These are phyloP conservation scores for Forsythia viridissima DNA, from an alignment of 257 asterid species.

Conservation along the genomic window DNA sequence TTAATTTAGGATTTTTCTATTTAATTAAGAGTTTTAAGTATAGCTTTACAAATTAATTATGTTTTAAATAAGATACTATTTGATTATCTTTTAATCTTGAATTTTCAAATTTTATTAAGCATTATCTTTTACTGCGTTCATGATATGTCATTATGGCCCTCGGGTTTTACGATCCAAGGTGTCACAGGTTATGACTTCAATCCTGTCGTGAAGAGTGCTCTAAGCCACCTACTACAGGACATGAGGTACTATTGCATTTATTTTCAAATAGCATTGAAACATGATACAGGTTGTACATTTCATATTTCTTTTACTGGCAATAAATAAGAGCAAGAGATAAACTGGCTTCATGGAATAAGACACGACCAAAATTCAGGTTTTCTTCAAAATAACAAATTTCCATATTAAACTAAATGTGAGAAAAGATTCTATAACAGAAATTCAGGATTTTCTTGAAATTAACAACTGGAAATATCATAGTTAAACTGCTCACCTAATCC, in stretches of 20 bases:
- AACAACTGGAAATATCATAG: neutral
- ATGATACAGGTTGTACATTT: neutral
- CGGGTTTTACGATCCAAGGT: too few relatives aligned
- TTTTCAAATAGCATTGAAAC: neutral
- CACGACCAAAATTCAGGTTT: neutral
- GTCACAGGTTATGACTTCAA: neutral
- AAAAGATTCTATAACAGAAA: slow-evolving; percentile 14
- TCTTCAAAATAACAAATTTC: slow-evolving; percentile 6
- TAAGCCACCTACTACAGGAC: neutral
- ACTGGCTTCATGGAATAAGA: neutral
- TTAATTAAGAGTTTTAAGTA: too few relatives aligned
- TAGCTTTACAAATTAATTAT: too few relatives aligned
- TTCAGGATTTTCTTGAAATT: slow-evolving; percentile 9
- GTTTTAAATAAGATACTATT: too few relatives aligned
- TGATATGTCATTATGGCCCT: too few relatives aligned
- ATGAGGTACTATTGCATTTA: neutral
- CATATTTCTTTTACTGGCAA: too few relatives aligned
- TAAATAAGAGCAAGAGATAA: neutral
- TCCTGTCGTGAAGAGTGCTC: neutral
- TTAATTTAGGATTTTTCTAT: too few relatives aligned
- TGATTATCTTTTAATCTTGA: too few relatives aligned
- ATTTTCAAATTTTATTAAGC: too few relatives aligned
- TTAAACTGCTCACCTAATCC: slow-evolving; percentile 71
- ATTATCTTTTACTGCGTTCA: too few relatives aligned
- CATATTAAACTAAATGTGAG: slow-evolving; percentile 13